Evolutionary conservation across 1,284 basidiomycete species (phyloP).

Genomic region (Vanrija pseudolonga): DNA sequence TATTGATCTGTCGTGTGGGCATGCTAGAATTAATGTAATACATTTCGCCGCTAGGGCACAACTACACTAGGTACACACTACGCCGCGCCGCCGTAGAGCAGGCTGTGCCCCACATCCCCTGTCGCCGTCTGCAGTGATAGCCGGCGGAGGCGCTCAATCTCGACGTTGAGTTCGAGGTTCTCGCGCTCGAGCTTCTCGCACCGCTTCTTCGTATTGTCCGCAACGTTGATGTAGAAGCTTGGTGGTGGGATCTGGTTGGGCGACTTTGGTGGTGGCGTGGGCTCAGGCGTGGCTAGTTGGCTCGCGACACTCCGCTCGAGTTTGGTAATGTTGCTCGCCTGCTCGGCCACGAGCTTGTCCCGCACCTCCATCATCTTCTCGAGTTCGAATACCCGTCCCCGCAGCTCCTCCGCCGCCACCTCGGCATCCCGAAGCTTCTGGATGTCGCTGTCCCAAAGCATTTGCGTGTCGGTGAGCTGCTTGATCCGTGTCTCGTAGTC

Average conservation of each 20-base stretch:
- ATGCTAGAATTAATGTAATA: too few species aligned
- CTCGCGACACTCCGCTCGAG: slow-evolving; percentile 5
- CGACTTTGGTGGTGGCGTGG: not conserved
- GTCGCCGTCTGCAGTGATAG: not conserved
- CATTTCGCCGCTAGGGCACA: too few species aligned
- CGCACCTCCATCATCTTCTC: slow-evolving; percentile 22
- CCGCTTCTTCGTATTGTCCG: slow-evolving; percentile 27
- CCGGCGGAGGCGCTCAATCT: slow-evolving; percentile 16
- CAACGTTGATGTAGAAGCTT: slow-evolving; percentile 20
- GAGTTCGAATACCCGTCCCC: slow-evolving; percentile 24
- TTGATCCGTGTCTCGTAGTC: slow-evolving; percentile 43
- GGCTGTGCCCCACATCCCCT: not conserved
- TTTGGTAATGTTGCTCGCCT: slow-evolving; percentile 12
- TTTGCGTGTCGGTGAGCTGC: slow-evolving; percentile 37
- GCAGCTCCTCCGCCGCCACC: slow-evolving; percentile 13
- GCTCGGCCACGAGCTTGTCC: slow-evolving; percentile 22
- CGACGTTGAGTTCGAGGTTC: slow-evolving; percentile 27
- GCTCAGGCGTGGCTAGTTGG: not conserved
- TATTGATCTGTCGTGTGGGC: slow-evolving; percentile 1
- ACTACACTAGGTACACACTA: too few species aligned
- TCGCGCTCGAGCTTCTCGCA: slow-evolving; percentile 30
- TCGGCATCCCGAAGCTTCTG: slow-evolving; percentile 26
- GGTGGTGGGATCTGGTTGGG: not conserved
- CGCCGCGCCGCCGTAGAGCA: too few species aligned
- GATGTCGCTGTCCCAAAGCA: slow-evolving; percentile 38